These are phyloP conservation scores for Naganishia cerealis DNA, from an alignment of 1,284 basidiomycete genomes.

Conservation along the genomic window DNA sequence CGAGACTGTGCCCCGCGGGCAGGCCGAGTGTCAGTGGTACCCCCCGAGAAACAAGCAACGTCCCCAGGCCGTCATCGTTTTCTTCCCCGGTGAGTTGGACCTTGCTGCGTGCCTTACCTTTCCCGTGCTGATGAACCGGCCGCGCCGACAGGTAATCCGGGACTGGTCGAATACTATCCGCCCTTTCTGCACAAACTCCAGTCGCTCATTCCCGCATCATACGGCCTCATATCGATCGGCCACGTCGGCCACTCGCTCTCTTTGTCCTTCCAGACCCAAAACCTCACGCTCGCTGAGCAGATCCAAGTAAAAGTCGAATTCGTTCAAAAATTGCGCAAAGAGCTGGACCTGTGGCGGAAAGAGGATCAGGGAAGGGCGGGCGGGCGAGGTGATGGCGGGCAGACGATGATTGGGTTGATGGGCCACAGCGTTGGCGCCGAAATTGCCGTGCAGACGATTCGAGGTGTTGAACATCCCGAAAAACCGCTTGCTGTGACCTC, in stretches of 20 bases:
- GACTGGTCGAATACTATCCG: constrained; percentile 51
- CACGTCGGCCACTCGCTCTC: constrained; percentile 50
- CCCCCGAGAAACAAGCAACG: constrained; percentile 21
- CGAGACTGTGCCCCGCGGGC: constrained; percentile 10
- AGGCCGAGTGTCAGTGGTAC: constrained; percentile 32
- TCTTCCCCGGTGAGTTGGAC: constrained; percentile 26
- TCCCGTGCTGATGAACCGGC: neutral
- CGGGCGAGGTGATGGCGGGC: neutral
- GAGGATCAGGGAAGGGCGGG: constrained; percentile 3
- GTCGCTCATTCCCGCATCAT: constrained; percentile 43
- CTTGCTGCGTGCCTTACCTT: neutral
- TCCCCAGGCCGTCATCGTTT: constrained; percentile 28
- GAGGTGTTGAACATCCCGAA: neutral
- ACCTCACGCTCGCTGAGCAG: constrained; percentile 45
- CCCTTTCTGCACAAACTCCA: constrained; percentile 49
- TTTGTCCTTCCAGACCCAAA: constrained; percentile 33
- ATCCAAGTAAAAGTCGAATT: constrained; percentile 51
- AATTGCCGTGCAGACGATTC: constrained; percentile 46
- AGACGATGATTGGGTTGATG: constrained; percentile 41
- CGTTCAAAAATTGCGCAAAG: constrained; percentile 32
- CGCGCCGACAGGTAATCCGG: constrained; percentile 50
- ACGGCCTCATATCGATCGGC: constrained; percentile 49
- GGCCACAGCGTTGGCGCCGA: constrained; percentile 52
- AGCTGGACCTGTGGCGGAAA: constrained; percentile 41
- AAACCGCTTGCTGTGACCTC: neutral